Base-by-base conservation (phyloP, 768 basidiomycete genomes). In the Antrodiella citrinella region DNA sequence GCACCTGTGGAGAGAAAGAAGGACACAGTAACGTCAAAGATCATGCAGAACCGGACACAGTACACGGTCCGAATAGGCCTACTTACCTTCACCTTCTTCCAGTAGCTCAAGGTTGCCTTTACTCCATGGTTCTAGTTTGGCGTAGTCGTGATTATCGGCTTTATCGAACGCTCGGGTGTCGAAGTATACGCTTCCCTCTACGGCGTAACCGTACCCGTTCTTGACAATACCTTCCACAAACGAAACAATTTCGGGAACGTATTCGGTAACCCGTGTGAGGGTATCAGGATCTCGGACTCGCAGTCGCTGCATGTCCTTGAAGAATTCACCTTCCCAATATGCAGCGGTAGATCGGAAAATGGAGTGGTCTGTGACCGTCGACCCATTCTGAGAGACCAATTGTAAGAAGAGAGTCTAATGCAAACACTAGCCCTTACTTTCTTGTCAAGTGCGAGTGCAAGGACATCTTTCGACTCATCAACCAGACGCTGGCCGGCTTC, bases 51-150 rank as follows among this genome's bases (percentile, higher is more conserved):
- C n/a, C 4, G 51, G 15, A n/a, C 4, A 48, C 21, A 23, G 18
- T 44, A 10, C 10, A 39, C 40, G 18, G 9, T 26, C 26, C n/a
- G 15, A 10, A 39, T 21, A 26, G 7, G 30, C 7, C 15, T 35
- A 62, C 56, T 43, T 54, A 85, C 94, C 95, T 78, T 97, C 95
- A 45, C 90, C 94, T 52, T 91, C 93, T 62, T 88, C 91, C 51
- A 97, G 69, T 21, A 95, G 66, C 51, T 91, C 89, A 50, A 81
- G 77, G 65, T 99, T 96, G 15, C 91, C 91, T 70, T 92, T 95
- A 64, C 86, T 94, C 84, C 91, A 91, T 3, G 96, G 94, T 61
- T 94, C 91, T 38, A 98, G 71, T 68, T 97, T 98, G 9, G 93
- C 93, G 60, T 98, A 99, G 51, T 80, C 70, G 60, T 98, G 94